Evolutionary conservation across 2,329 filamentous ascomycete species (phyloP), one percentile per base, ranked within the genome.

Genomic region (Periconia sp.): DNA sequence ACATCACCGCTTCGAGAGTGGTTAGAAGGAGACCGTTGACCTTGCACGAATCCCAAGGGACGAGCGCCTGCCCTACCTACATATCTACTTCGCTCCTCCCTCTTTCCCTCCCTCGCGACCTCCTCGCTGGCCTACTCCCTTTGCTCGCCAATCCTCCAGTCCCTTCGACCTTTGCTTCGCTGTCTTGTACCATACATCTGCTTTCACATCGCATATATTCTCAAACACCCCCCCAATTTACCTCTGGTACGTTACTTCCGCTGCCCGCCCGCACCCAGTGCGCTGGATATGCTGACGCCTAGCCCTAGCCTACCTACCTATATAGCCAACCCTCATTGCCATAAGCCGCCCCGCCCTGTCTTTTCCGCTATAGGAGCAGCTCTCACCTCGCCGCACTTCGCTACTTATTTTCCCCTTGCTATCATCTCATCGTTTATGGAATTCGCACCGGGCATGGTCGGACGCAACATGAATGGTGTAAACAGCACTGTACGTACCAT

Each of bases 1-100:
- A 66, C 61, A 65, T 57, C 64, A 65, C 68, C 68, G 61, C 68
- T 74, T 72, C 66, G 64, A 72, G 62, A 65, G 64, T 62, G 65
- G 61, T 59, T 74, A 70, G 68, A 62, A 47, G 41, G 54, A 49
- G 41, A 42, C 55, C 59, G 57, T 54, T 62, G 52, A 64, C 62
- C 60, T 70, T 65, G 60, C 67, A 66, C 66, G 53, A 56, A 58
- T 27, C 54, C 61, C 59, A 68, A 72, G 63, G 67, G 63, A 55
- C 59, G 66, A 63, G 61, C 60, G 37, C 45, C 48, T 33, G 45
- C 17, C 58, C 60, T 20, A 42, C 43, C 55, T 60, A 62, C 66
- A 71, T 68, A 67, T 65, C 62, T 66, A 55, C 62, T 56, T 55
- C 61, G 41, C 62, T 51, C 23, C 23, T 37, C 42, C 43, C 62